Evolutionary conservation across 73 alveolate species (phyloP), one percentile per base, ranked within the genome.

Genomic region (Paramecium sonneborni): DNA sequence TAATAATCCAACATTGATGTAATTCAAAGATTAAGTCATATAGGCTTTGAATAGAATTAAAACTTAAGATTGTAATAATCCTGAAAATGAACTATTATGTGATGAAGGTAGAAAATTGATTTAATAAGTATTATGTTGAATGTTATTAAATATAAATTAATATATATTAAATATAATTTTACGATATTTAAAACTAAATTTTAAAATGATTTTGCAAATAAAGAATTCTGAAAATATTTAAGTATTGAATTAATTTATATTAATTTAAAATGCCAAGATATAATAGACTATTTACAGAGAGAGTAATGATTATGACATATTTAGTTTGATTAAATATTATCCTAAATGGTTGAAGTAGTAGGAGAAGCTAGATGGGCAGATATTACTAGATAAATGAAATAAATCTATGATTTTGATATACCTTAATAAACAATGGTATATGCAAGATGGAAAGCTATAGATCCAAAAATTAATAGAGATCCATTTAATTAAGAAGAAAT

Each of bases 81-180:
- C 90, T 38, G 90, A 79, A 79, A 79, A 79, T 79, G 90, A 79
- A 79, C 41, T 79, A 28, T 79, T 79, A 18, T 79, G 90, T 41
- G 90, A 79, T 46, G 69, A 79, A 46, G 90, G 90, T n/a, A 38
- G 90, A 38, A 23, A 79, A 79, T 44, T 79, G 76, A 79, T 79
- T 46, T 24, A 21, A 43, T 46, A 43, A 79, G 0, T 79, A 52
- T 52, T 52, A 18, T 52, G 68, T 43, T 79, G 90, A 79, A 18
- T 79, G 1, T 23, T 79, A 79, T 43, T 20, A 21, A 44, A 3
- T 79, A 39, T 24, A 43, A 21, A 39, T 43, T n/a, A n/a, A n/a
- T n/a, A n/a, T n/a, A n/a, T n/a, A n/a, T n/a, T n/a, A n/a, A n/a
- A n/a, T n/a, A n/a, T n/a, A n/a, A n/a, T n/a, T n/a, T n/a, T n/a